Base-by-base conservation (phyloP, 306 rosid genomes). In the Trifolium repens region DNA sequence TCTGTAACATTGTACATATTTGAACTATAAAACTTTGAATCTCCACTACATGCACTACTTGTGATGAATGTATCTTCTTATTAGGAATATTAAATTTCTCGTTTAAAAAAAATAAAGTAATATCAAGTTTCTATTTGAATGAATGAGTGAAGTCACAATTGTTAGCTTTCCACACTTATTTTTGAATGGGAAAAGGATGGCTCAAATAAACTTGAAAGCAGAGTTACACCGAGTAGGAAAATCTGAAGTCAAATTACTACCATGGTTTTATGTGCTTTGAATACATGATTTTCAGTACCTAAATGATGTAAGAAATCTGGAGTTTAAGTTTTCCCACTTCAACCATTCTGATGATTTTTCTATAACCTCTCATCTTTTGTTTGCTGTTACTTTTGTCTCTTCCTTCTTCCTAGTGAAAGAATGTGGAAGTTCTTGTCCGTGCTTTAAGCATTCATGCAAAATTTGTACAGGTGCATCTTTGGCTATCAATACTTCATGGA, bases 401-500 rank as follows among this genome's bases (percentile, higher is more conserved):
- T 64, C 17, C 22, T 22, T 74, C 50, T 65, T 55, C 71, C 52
- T 47, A 39, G 53, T 54, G 12, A 26, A 69, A 65, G 70, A 78
- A 74, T 34, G 54, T 74, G 71, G 49, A 67, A 46, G 58, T 71
- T 68, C 72, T 76, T 80, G 78, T 67, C 66, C 64, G 72, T 79
- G 74, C 62, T 66, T 80, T 82, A 72, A 76, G 81, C 59, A 16
- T 75, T 22, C 60, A 67, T 74, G 52, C 55, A 44, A 82, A 52
- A 44, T 82, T 82, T 17, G 57, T 79, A 47, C 78, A 94, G 99
- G 99, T 52, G 79, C 96, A 27, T 80, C 91, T 78, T 84, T 94
- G 88, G 82, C 71, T 73, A 80, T 94, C 71, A 87, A 90, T 81
- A 76, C 92, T 73, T 84, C 91, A 10, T 94, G 99, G 99, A 85